These are phyloP conservation scores for Pythium sp. DNA, from an alignment of 352 stramenopile species.

Conservation along the genomic window DNA sequence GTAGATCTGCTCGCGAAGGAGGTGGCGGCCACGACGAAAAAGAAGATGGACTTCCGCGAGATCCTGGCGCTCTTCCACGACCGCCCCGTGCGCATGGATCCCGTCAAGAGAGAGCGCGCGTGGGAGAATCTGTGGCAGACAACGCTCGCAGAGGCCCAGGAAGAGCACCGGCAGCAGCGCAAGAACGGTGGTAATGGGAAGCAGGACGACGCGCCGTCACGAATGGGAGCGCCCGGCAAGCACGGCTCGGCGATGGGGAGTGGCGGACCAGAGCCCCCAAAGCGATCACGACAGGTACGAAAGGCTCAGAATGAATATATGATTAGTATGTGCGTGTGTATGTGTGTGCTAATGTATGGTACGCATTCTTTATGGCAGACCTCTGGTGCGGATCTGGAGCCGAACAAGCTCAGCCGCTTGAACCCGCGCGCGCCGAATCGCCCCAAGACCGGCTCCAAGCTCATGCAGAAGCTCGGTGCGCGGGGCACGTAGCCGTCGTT, in stretches of 20 bases:
- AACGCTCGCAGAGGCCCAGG: slow-evolving; percentile 55
- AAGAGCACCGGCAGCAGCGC: slow-evolving; percentile 47
- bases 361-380: slow-evolving; percentile 19
- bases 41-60: slow-evolving; percentile 66
- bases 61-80: slow-evolving; percentile 64
- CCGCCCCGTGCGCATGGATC: slow-evolving; percentile 17
- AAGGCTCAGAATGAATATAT: no score
- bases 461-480: slow-evolving; percentile 70
- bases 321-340: neutral
- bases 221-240: slow-evolving; percentile 10
- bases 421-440: slow-evolving; percentile 35
- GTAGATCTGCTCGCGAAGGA: slow-evolving; percentile 16
- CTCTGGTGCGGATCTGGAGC: slow-evolving; percentile 44
- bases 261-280: slow-evolving; percentile 35
- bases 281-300: slow-evolving; percentile 54
- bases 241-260: neutral
- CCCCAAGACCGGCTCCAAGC: slow-evolving; percentile 47
- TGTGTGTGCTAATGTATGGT: neutral
- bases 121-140: slow-evolving; percentile 50
- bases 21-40: slow-evolving; percentile 17
- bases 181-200: slow-evolving; percentile 19
- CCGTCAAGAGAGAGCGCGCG: slow-evolving; percentile 14
- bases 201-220: slow-evolving; percentile 20
- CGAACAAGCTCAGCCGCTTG: slow-evolving; percentile 48
- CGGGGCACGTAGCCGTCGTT: slow-evolving; percentile 10